Evolutionary conservation across 2,329 filamentous ascomycete species (phyloP), one percentile per base, ranked within the genome.

Genomic region (Fonsecaea monophora): DNA sequence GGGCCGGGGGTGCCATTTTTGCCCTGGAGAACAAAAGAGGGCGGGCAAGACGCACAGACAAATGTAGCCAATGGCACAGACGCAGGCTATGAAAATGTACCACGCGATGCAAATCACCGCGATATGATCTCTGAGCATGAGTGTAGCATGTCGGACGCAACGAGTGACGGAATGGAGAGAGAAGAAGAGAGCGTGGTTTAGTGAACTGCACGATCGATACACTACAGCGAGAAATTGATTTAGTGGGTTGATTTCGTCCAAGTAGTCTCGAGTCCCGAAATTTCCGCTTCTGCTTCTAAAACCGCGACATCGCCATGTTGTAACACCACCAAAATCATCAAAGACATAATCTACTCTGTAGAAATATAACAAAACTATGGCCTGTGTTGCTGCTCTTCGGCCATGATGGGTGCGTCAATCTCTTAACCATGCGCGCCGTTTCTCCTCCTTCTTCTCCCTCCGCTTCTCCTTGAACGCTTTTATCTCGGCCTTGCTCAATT

Each of bases 401-500:
- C 18, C 15, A 37, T 55, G 4, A 35, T 45, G 8, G 18, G 6
- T 48, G 12, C 25, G 53, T 89, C 81, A 97, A 79, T 97, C 94
- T 74, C 89, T 84, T 74, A 98, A 79, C 92, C 95, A 99, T 9
- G 93, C 94, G 71, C 94, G 84, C 68, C 94, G 86, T 82, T 97
- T 98, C 82, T 97, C 93, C 77, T 97, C 93, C 80, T 98, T 98
- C 81, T 88, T 92, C 53, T 91, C 91, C 68, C 89, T 87, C 69
- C 93, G 85, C 85, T 96, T 97, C 78, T 96, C 90, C 79, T 94
- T 95, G 81, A 94, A 97, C 64, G 90, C 88, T 82, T 96, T 94
- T 70, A 99, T 81, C 81, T 99, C 92, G 68, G 90, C 84, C 83
- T 94, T 96, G 64, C 82, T 90, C 30, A 94, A 84, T 79, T 92